phyloP scores from a whole-genome alignment of 139 green algal genomes.

The Zygnema cylindricum region DNA sequence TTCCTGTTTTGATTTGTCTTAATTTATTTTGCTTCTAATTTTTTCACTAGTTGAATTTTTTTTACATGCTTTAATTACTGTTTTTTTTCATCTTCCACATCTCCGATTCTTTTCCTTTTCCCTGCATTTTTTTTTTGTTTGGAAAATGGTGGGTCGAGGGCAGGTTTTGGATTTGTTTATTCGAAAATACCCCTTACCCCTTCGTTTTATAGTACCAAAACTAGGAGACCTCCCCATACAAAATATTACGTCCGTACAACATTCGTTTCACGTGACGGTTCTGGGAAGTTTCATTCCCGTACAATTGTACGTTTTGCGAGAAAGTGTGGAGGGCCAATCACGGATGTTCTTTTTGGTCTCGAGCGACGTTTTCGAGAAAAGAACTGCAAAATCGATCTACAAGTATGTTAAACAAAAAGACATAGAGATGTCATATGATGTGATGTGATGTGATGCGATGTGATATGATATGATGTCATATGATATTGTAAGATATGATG shows the following conservation, averaged over 20 bases:
- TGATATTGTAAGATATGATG: not conserved
- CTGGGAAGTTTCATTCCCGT: conserved; percentile 1
- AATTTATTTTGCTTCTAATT: too few relatives aligned
- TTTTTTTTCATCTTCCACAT: too few relatives aligned
- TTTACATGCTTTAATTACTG: too few relatives aligned
- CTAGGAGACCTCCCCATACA: not conserved
- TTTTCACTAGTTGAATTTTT: too few relatives aligned
- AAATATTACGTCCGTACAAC: not conserved
- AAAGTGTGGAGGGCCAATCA: not conserved
- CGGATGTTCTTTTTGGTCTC: not conserved
- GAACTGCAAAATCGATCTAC: not conserved
- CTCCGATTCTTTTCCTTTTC: too few relatives aligned
- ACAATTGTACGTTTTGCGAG: not conserved
- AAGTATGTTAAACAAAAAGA: not conserved
- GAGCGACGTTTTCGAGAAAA: not conserved
- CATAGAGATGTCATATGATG: not conserved
- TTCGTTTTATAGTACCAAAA: conserved; percentile 24
- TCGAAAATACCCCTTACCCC: not conserved
- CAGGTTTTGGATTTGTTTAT: conserved; percentile 22
- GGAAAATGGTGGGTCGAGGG: too few relatives aligned
- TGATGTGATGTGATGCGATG: not conserved
- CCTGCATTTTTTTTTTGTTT: too few relatives aligned
- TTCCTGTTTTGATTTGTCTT: too few relatives aligned
- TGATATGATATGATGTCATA: not conserved
- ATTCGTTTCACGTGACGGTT: not conserved